These are phyloP conservation scores for Ustilago cynodontis DNA, from an alignment of 1,284 basidiomycete species.

Conservation along the genomic window DNA sequence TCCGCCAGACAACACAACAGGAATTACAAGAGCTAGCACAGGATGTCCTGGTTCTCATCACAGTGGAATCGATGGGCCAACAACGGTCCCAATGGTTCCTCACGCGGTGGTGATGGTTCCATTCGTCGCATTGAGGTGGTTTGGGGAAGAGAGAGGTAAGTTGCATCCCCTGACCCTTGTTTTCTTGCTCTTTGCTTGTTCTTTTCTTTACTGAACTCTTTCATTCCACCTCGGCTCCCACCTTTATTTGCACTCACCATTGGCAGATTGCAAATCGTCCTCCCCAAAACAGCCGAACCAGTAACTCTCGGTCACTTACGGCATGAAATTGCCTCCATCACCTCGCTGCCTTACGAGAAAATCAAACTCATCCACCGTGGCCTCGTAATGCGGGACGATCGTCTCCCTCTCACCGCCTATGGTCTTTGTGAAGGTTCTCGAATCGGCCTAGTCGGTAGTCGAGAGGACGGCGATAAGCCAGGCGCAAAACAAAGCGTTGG, in stretches of 20 bases:
- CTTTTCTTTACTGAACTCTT: not conserved
- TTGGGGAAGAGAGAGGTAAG: conserved; percentile 63
- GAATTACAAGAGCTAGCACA: not conserved
- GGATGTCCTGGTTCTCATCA: conserved; percentile 69
- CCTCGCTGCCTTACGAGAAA: conserved; percentile 56
- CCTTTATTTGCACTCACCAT: not conserved
- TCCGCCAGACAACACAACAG: not conserved
- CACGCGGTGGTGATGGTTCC: conserved; percentile 17
- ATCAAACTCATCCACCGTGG: conserved; percentile 62
- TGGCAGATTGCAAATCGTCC: conserved; percentile 56
- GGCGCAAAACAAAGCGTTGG: conserved; percentile 36
- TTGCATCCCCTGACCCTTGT: not conserved
- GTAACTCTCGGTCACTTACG: conserved; percentile 61
- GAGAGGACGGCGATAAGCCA: conserved; percentile 47
- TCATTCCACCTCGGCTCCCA: not conserved
- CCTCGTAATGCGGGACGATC: conserved; percentile 64
- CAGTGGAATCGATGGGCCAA: conserved; percentile 62
- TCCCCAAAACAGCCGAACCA: conserved; percentile 37
- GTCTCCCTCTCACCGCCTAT: conserved; percentile 55
- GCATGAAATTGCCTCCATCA: conserved; percentile 58
- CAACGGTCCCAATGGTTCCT: conserved; percentile 11
- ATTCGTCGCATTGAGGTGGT: conserved; percentile 60
- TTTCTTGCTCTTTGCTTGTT: not conserved
- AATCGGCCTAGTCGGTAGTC: conserved; percentile 57
- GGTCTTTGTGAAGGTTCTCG: conserved; percentile 59